These are phyloP conservation scores for Populus hybrid DNA, from an alignment of 441 rosid genomes.

Conservation along the genomic window DNA sequence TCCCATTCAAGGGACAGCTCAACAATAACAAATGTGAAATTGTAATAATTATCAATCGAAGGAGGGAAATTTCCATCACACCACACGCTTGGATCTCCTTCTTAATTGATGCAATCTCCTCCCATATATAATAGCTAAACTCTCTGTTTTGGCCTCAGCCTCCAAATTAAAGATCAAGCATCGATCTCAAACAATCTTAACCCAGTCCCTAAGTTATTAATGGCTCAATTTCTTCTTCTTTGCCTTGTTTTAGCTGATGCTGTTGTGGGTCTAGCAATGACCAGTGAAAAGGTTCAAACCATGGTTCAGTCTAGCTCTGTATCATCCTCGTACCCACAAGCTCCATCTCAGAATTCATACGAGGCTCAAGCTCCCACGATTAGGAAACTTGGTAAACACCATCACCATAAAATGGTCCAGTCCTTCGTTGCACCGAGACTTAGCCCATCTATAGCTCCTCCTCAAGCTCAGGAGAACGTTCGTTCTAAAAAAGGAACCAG, in stretches of 20 bases:
- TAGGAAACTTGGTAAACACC: slow-evolving; percentile 51
- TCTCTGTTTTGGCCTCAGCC: slow-evolving; percentile 11
- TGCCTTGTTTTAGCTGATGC: slow-evolving; percentile 27
- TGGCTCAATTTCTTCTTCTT: slow-evolving; percentile 32
- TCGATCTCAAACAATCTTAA: too few species aligned
- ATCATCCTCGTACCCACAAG: slow-evolving; percentile 13
- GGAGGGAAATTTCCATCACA: slow-evolving; percentile 42
- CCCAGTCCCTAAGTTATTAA: slow-evolving; percentile 1
- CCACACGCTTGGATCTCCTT: slow-evolving; percentile 28
- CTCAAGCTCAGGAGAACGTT: slow-evolving; percentile 1
- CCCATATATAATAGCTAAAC: slow-evolving; percentile 6
- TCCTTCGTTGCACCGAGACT: slow-evolving; percentile 13
- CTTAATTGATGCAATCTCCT: not conserved
- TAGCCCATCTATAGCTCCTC: slow-evolving; percentile 28
- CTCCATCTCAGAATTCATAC: slow-evolving; percentile 11
- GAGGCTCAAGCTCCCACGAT: slow-evolving; percentile 25
- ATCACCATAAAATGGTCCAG: not conserved
- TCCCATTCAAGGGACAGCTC: slow-evolving; percentile 35
- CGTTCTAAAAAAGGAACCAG: not conserved
- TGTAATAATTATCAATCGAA: slow-evolving; percentile 15
- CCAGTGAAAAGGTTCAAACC: slow-evolving; percentile 14
- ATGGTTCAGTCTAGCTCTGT: not conserved
- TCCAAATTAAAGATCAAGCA: not conserved
- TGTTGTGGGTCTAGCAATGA: slow-evolving; percentile 31
- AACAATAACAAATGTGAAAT: slow-evolving; percentile 10